Evolutionary conservation across 140 eudicot genomes (phyloP).

Genomic region (Flaveria floridana): DNA sequence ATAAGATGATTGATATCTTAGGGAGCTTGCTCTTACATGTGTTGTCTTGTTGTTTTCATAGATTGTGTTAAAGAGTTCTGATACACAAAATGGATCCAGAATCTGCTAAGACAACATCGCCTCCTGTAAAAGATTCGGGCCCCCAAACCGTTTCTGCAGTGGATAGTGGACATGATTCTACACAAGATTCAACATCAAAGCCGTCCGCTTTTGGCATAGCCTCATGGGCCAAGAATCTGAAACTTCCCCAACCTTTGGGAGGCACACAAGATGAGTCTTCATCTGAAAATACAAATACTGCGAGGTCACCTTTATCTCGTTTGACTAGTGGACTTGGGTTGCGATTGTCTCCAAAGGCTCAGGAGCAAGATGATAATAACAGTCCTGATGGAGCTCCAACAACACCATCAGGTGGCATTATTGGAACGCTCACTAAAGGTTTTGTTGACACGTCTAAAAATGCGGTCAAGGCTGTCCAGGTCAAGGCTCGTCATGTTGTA

Average conservation of each 20-base stretch:
- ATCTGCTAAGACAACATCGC: constrained; percentile 39
- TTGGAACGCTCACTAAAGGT: constrained; percentile 90
- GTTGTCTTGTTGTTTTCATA: background rate
- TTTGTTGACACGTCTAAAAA: constrained; percentile 87
- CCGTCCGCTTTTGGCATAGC: constrained; percentile 67
- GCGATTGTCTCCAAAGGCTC: constrained; percentile 68
- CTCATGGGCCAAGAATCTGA: constrained; percentile 77
- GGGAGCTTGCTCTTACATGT: background rate
- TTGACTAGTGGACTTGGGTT: constrained; percentile 71
- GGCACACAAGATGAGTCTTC: constrained; percentile 57
- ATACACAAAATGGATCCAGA: constrained; percentile 47
- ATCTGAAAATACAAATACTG: constrained; percentile 41
- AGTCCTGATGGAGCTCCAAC: constrained; percentile 53
- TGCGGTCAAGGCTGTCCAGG: constrained; percentile 95
- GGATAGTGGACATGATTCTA: constrained; percentile 37
- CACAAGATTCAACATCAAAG: constrained; percentile 47
- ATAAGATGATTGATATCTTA: too few relatives aligned
- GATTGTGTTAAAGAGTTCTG: constrained; percentile 25
- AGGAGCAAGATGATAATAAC: constrained; percentile 45
- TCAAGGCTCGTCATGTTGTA: constrained; percentile 95
- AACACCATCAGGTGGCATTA: constrained; percentile 56
- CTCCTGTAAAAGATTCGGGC: constrained; percentile 36
- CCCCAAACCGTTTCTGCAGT: constrained; percentile 32
- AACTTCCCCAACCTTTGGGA: constrained; percentile 61
- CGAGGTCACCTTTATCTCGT: constrained; percentile 62